phyloP scores from a whole-genome alignment of 1,139 yeast genomes.

The Meyerozyma carpophila region DNA sequence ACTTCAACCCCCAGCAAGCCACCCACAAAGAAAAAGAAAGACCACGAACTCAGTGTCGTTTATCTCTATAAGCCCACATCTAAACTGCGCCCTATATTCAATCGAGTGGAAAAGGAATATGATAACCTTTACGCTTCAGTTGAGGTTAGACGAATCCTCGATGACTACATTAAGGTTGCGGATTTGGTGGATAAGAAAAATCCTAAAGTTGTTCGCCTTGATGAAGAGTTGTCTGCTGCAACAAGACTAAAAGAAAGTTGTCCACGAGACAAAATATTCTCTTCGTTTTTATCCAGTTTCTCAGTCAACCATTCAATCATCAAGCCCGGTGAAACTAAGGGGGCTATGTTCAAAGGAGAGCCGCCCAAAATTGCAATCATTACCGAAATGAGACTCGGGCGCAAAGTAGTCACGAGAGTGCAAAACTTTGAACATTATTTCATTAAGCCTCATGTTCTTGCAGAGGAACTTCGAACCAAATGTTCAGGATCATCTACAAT shows the following conservation, averaged over 20 bases:
- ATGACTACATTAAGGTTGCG: slow-evolving; percentile 49
- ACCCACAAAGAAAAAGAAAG: slow-evolving; percentile 17
- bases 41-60: slow-evolving; percentile 27
- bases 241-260: slow-evolving; percentile 21
- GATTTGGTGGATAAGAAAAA: slow-evolving; percentile 42
- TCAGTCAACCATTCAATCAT: slow-evolving; percentile 54
- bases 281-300: slow-evolving; percentile 47
- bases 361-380: slow-evolving; percentile 63
- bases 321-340: slow-evolving; percentile 40
- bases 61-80: slow-evolving; percentile 53
- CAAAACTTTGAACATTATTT: slow-evolving; percentile 64
- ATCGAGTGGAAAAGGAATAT: slow-evolving; percentile 31
- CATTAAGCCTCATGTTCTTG: slow-evolving; percentile 59
- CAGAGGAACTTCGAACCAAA: slow-evolving; percentile 64
- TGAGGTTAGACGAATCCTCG: slow-evolving; percentile 50
- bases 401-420: slow-evolving; percentile 73
- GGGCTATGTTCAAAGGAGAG: slow-evolving; percentile 51
- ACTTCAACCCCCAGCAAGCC: slow-evolving; percentile 9
- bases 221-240: slow-evolving; percentile 35
- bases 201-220: slow-evolving; percentile 48
- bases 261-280: slow-evolving; percentile 49
- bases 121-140: slow-evolving; percentile 42
- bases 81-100: slow-evolving; percentile 45
- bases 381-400: slow-evolving; percentile 76
- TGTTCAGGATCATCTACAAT: slow-evolving; percentile 90